phyloP scores from a whole-genome alignment of 2,329 filamentous ascomycete genomes.

The Cladophialophora chaetospira region DNA sequence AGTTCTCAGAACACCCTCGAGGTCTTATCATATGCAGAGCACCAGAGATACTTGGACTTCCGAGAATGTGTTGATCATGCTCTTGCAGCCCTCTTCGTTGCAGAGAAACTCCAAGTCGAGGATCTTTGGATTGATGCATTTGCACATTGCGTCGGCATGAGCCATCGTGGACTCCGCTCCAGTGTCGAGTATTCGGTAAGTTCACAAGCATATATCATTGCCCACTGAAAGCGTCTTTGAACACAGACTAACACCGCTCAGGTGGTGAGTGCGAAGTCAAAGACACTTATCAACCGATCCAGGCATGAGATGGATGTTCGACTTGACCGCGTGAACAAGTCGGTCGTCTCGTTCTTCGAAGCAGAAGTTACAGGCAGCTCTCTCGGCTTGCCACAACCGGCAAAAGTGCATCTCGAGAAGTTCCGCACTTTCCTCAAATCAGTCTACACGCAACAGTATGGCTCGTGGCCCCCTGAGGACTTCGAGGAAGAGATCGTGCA shows the following conservation, averaged over 20 bases:
- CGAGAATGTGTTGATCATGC: constrained; percentile 68
- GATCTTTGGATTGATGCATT: constrained; percentile 74
- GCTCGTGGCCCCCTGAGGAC: constrained; percentile 68
- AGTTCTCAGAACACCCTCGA: constrained; percentile 61
- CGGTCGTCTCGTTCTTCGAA: constrained; percentile 68
- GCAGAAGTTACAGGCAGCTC: constrained; percentile 68
- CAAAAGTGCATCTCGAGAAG: constrained; percentile 68
- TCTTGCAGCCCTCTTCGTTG: constrained; percentile 66
- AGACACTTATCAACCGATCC: constrained; percentile 65
- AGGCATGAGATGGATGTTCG: constrained; percentile 66
- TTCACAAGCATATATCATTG: not conserved
- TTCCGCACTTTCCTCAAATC: constrained; percentile 70
- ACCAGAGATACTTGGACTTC: constrained; percentile 70
- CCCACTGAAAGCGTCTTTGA: not conserved
- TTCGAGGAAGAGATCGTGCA: constrained; percentile 55
- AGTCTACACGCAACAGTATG: constrained; percentile 68
- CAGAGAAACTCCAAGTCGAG: constrained; percentile 64
- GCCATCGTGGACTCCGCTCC: constrained; percentile 28
- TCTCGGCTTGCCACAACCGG: constrained; percentile 63
- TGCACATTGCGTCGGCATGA: constrained; percentile 76
- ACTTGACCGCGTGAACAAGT: constrained; percentile 59
- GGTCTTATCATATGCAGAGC: constrained; percentile 66
- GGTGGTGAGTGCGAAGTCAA: constrained; percentile 54
- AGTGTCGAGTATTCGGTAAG: constrained; percentile 30
- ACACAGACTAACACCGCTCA: constrained; percentile 29